phyloP scores from a whole-genome alignment of 805 yeast genomes.

The Nakazawaea laoshanensis region DNA sequence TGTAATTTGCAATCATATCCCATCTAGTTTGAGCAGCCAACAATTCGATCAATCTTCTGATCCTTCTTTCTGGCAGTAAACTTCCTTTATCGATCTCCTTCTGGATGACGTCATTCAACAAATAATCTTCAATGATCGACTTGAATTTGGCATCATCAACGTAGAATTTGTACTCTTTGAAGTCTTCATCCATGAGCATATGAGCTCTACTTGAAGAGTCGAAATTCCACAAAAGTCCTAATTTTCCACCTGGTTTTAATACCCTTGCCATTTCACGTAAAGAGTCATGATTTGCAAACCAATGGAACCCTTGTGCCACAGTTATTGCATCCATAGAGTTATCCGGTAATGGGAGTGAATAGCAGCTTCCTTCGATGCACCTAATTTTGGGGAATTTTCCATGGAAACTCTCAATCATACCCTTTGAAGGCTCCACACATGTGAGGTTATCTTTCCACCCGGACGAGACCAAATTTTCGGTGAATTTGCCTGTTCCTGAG shows the following conservation, averaged over 20 bases:
- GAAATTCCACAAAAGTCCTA: conserved; percentile 55
- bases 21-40: conserved; percentile 8
- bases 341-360: conserved; percentile 36
- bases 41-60: conserved; percentile 7
- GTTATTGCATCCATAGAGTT: conserved; percentile 38
- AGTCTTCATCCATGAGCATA: conserved; percentile 9
- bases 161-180: conserved; percentile 10
- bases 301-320: conserved; percentile 57
- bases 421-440: conserved; percentile 48
- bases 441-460: conserved; percentile 30
- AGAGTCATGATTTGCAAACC: conserved; percentile 48
- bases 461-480: conserved; percentile 28
- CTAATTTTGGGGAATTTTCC: conserved; percentile 35
- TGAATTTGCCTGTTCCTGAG: conserved; percentile 60
- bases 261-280: conserved; percentile 43
- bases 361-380: conserved; percentile 29
- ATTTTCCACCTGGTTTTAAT: conserved; percentile 36
- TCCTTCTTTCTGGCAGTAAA: conserved; percentile 4
- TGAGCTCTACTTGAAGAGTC: conserved; percentile 24
- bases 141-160: conserved; percentile 12
- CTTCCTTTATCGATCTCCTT: conserved; percentile 8
- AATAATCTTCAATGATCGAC: conserved; percentile 30
- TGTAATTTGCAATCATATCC: conserved; percentile 7
- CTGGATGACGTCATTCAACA: conserved; percentile 8
- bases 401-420: conserved; percentile 43